Conservation (phyloP, 805 yeast genomes). For the Clavispora phyllophila region DNA sequence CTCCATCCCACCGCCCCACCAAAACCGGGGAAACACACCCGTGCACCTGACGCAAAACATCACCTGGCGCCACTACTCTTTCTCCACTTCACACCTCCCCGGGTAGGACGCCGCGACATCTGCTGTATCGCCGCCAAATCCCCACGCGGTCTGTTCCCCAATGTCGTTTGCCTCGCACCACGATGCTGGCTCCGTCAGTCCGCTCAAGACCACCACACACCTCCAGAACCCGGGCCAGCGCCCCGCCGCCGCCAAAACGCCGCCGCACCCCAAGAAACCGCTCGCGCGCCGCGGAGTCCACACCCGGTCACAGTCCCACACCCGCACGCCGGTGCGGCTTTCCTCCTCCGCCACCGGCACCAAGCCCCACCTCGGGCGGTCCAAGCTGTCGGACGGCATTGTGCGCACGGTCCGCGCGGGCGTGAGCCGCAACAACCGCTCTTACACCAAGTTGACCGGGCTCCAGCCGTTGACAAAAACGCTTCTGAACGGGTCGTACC, state of each 20-base stretch:
- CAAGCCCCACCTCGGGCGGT: conserved; percentile 30
- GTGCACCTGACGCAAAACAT: not conserved
- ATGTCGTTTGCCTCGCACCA: not conserved
- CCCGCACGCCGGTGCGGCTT: conserved; percentile 8
- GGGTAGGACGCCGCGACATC: not conserved
- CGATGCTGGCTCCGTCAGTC: not conserved
- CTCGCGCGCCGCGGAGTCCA: conserved; percentile 7
- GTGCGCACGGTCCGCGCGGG: conserved; percentile 19
- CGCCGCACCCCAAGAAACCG: conserved; percentile 3
- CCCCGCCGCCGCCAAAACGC: not conserved
- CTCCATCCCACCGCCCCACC: too few species aligned
- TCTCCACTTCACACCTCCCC: not conserved
- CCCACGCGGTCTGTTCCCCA: too few species aligned
- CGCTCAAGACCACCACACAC: not conserved
- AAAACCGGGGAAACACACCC: not conserved
- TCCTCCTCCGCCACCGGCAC: conserved; percentile 4
- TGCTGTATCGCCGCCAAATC: too few species aligned
- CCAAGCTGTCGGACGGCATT: conserved; percentile 39
- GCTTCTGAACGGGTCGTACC: conserved; percentile 21
- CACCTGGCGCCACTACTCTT: not conserved
- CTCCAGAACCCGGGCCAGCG: not conserved
- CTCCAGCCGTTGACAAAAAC: conserved; percentile 36
- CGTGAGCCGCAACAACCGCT: conserved; percentile 30
- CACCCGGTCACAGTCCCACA: conserved; percentile 12
- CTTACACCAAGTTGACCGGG: conserved; percentile 31